Percentiles rank a stretch among this genome's conserved stretches.
Evolutionary conservation across 148 eudicot species (phyloP).

Genomic region (Arbutus unedo): DNA sequence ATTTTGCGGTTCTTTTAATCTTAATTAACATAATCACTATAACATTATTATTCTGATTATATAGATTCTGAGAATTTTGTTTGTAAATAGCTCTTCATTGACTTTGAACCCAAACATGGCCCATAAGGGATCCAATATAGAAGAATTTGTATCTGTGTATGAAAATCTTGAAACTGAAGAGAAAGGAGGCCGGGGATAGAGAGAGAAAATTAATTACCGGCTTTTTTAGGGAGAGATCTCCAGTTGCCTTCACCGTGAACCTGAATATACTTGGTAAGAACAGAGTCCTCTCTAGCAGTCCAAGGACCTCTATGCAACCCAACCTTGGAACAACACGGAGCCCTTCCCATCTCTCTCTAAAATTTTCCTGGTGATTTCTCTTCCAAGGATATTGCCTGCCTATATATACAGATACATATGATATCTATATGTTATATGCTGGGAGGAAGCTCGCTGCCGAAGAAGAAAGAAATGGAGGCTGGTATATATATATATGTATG

Average conservation of each 20-base stretch:
- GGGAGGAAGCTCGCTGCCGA: background rate
- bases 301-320: conserved; percentile 72
- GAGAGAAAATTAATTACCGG: conserved; percentile 30
- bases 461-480: background rate
- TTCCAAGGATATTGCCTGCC: background rate
- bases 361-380: background rate
- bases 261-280: conserved; percentile 48
- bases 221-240: conserved; percentile 60
- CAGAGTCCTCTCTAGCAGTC: conserved; percentile 51
- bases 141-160: no score
- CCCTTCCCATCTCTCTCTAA: conserved; percentile 47
- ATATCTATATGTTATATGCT: background rate
- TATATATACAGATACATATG: background rate
- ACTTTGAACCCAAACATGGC: background rate
- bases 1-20: background rate
- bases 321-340: conserved; percentile 61
- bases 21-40: background rate
- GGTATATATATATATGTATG: background rate
- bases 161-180: background rate
- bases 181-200: background rate
- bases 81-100: background rate
- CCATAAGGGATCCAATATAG: background rate
- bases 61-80: background rate
- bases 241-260: conserved; percentile 68
- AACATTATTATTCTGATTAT: background rate